Evolutionary conservation across 2,329 filamentous ascomycete species (phyloP).

Genomic region (Trichoderma endophyticum): DNA sequence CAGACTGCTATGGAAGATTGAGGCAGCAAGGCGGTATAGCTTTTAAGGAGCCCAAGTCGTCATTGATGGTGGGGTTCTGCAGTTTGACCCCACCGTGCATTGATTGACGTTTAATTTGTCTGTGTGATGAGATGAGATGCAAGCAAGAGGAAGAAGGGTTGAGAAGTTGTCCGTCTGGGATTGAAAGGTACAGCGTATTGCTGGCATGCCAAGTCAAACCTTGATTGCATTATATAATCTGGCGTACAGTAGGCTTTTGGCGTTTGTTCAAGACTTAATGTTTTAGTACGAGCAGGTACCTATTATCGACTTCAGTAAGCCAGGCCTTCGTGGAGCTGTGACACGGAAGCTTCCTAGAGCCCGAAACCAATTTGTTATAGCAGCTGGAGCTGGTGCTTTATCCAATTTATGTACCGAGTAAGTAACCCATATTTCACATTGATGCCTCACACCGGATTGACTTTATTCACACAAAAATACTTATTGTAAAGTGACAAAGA

Average conservation of each 20-base stretch:
- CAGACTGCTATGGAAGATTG: not conserved
- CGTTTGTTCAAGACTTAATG: too few relatives aligned
- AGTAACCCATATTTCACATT: not conserved
- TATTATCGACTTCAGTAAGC: too few relatives aligned
- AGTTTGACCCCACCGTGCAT: conserved; percentile 5
- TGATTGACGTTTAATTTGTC: not conserved
- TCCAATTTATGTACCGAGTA: not conserved
- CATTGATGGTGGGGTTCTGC: conserved; percentile 16
- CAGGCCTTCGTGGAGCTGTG: not conserved
- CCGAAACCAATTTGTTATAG: not conserved
- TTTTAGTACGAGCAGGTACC: not conserved
- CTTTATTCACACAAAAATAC: not conserved
- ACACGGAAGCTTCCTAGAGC: not conserved
- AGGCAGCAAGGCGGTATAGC: conserved; percentile 11
- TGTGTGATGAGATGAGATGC: not conserved
- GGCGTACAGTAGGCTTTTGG: not conserved
- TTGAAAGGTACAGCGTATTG: not conserved
- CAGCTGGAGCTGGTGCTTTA: not conserved
- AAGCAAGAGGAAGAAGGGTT: not conserved
- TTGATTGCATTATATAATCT: not conserved
- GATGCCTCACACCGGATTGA: not conserved
- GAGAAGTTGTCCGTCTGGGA: not conserved
- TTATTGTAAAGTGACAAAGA: not conserved
- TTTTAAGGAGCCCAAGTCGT: conserved; percentile 14
- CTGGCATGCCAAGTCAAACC: not conserved